Base-by-base conservation (phyloP, 2,329 filamentous ascomycete genomes). In the Paramyrothecium roridum region DNA sequence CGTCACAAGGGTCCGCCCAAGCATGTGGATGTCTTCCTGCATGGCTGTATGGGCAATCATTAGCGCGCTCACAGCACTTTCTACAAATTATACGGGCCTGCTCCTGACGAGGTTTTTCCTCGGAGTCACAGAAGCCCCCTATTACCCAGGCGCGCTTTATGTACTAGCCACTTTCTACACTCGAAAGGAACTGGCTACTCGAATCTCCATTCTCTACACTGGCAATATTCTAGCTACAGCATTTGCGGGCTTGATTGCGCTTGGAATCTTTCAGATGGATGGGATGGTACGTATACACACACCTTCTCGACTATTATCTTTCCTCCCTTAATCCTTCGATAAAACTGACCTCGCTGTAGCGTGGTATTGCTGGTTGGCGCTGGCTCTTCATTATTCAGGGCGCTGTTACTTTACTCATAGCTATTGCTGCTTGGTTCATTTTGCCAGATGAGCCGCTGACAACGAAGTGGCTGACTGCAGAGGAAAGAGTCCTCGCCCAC, bases 321-420 rank as follows among this genome's bases (percentile, higher is more conserved):
- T 30, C 26, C 26, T 30, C 26, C 26, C 10, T 30, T 30, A 30
- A 4, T 4, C 26, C 26, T 30, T 30, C 26, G 6, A 30, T 4
- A 6, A 30, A 10, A 30, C 26, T 30, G 10, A 30, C 10, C 26
- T 30, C 26, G 10, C 26, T 10, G 26, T 10, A 30, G 26, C 26
- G 68, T 11, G 85, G 84, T 1, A 69, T 87, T 3, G 70, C 76
- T 3, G 85, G 84, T 3, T 89, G 85, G 85, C 73, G 82, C 13
- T 87, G 82, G 63, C 74, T 88, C 1, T 89, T 88, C 69, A 86
- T 89, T 48, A 80, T 88, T 23, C 85, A 89, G 65, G 86, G 86
- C 59, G 83, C 3, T 88, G 84, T 84, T 71, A 81, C 46, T 19
- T 16, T 48, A 7, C 8, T 48, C n/a, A 19, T 48, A 19, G 46